Conservation (phyloP, 306 rosid species). For the Notholithocarpus densiflorus region DNA sequence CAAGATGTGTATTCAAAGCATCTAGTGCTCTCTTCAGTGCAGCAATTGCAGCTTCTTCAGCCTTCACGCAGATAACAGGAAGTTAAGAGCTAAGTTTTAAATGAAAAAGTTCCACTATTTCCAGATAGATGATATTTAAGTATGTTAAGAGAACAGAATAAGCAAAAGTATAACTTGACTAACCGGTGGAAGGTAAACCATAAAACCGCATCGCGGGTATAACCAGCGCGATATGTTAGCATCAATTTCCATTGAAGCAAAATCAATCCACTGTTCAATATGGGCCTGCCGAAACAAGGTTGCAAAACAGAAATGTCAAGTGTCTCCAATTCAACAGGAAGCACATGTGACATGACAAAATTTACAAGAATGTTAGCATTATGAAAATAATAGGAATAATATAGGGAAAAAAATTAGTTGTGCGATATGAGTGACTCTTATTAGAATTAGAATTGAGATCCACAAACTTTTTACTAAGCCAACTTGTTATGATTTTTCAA, state of each 20-base stretch:
- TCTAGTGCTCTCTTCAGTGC: slow-evolving; percentile 62
- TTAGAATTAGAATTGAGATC: not conserved
- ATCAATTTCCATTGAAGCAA: slow-evolving; percentile 69
- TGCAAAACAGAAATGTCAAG: not conserved
- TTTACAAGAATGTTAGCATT: not conserved
- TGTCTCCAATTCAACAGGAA: not conserved
- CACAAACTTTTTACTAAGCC: no score
- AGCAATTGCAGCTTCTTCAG: slow-evolving; percentile 61
- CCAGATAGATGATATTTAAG: not conserved
- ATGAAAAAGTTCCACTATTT: not conserved
- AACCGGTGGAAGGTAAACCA: slow-evolving; percentile 56
- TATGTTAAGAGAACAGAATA: not conserved
- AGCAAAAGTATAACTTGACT: slow-evolving; percentile 20
- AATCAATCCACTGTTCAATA: slow-evolving; percentile 88
- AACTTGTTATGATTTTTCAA: no score
- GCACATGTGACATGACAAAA: not conserved
- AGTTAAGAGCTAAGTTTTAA: not conserved
- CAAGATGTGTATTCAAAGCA: slow-evolving; percentile 75
- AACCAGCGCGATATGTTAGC: slow-evolving; percentile 31
- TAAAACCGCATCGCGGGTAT: slow-evolving; percentile 38
- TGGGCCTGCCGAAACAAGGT: slow-evolving; percentile 45
- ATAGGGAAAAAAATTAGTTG: not conserved
- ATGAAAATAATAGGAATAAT: not conserved
- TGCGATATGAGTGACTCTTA: not conserved
- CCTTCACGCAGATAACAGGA: slow-evolving; percentile 40